phyloP scores from a whole-genome alignment of 352 stramenopile genomes.

The Globisporangium rhizosaccharum region DNA sequence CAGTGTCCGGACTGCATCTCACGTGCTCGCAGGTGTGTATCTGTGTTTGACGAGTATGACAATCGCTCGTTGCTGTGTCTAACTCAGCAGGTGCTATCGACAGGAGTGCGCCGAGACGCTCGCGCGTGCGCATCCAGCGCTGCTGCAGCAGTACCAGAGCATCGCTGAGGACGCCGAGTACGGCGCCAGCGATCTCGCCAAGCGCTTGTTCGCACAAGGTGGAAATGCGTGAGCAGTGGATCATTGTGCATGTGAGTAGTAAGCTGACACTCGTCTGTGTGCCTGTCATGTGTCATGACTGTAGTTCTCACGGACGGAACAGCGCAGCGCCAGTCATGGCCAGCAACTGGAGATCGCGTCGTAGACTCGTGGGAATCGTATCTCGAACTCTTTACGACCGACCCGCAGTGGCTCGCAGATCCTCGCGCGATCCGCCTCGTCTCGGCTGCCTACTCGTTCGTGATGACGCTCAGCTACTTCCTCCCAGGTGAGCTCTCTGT shows the following conservation, averaged over 20 bases:
- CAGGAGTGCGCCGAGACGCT: slow-evolving; percentile 30
- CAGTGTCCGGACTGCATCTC: slow-evolving; percentile 32
- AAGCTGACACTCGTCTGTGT: too few species aligned
- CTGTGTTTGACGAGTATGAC: too few species aligned
- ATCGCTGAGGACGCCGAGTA: slow-evolving; percentile 42
- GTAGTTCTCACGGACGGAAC: slow-evolving; percentile 5
- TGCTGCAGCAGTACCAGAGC: slow-evolving; percentile 34
- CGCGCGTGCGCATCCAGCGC: slow-evolving; percentile 14
- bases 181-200: slow-evolving; percentile 26
- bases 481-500: slow-evolving; percentile 18
- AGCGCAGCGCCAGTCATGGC: too few species aligned
- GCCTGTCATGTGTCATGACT: not conserved
- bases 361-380: slow-evolving; percentile 37
- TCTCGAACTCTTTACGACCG: slow-evolving; percentile 30
- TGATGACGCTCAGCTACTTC: slow-evolving; percentile 54
- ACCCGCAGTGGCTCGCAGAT: slow-evolving; percentile 28
- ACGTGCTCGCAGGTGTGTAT: slow-evolving; percentile 34
- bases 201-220: slow-evolving; percentile 44
- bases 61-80: not conserved
- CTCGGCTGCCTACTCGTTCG: slow-evolving; percentile 66
- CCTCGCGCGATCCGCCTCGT: slow-evolving; percentile 34
- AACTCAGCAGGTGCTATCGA: not conserved
- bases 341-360: not conserved
- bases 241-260: too few species aligned
- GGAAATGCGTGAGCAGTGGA: not conserved